Evolutionary conservation across 2,329 filamentous ascomycete species (phyloP), one percentile per base, ranked within the genome.

Genomic region (Xylariaceae sp.): DNA sequence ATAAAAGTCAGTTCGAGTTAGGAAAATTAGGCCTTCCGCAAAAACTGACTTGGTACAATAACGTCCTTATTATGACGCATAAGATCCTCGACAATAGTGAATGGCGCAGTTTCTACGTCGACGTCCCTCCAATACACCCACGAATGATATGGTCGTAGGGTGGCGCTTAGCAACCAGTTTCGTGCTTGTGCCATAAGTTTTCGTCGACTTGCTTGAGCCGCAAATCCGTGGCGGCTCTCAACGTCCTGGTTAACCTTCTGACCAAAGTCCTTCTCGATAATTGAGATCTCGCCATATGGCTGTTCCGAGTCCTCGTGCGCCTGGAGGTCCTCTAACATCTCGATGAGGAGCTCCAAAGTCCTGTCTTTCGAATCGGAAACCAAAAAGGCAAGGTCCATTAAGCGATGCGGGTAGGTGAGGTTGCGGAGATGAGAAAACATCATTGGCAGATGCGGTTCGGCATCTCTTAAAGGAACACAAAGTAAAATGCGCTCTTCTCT

Each of bases 51-150:
- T 8, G 94, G 94, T 53, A 99, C 94, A 68, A 96, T 99, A 29
- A 99, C 86, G 69, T 99, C 94, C 73, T 96, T 97, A 74, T 99
- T 96, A 68, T 99, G 94, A 59, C 92, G 85, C 94, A 99, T 99
- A 51, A 99, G 75, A 74, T 99, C 94, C 69, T 99, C 94, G 59
- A 99, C 75, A 63, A 99, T 97, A 0, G 94, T 97, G 67, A 92
- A 94, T 0, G 94, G 94, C 2, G 94, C 94, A 1, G 94, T 99
- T 73, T 97, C 91, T 8, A 99, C 94, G 73, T 99, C 94, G 21
- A 96, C 94, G 74, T 99, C 94, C 72, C 94, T 85, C 94, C 94
- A 99, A 70, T 99, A 99, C 9, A 99, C 94, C 94, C 94, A 99
- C 60, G 92, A 96, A 70, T 99, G 94, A 49, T 94, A 95, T 1